Conservation (phyloP, 495 filamentous ascomycete genomes). For the Halenospora varia region DNA sequence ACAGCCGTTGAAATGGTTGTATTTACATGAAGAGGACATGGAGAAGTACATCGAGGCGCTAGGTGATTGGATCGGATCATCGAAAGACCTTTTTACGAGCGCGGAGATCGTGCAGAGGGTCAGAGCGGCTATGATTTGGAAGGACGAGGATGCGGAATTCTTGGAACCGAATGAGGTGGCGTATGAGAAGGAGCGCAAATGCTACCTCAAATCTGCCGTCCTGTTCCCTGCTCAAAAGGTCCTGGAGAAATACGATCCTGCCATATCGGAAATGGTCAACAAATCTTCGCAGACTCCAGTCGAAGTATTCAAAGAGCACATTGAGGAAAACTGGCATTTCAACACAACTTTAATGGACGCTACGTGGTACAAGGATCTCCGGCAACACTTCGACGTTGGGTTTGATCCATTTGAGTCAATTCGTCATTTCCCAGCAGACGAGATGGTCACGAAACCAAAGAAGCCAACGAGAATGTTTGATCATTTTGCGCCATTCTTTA, state of each 20-base stretch:
- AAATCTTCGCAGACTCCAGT: not conserved
- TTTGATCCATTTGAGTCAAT: not conserved
- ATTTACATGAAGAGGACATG: not conserved
- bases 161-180: not conserved
- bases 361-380: not conserved
- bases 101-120: not conserved
- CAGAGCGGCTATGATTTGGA: not conserved
- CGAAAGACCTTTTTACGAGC: not conserved
- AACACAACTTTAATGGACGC: constrained; percentile 2
- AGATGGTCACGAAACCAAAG: not conserved
- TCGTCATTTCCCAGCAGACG: not conserved
- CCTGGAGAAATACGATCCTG: not conserved
- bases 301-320: not conserved
- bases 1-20: not conserved
- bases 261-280: not conserved
- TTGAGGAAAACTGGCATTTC: not conserved
- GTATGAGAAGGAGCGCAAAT: not conserved
- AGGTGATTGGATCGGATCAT: not conserved
- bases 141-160: not conserved
- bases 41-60: not conserved
- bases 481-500: not conserved
- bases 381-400: not conserved
- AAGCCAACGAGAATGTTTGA: not conserved
- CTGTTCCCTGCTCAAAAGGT: not conserved
- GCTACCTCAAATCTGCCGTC: not conserved